Base-by-base conservation (phyloP, 192 early-diverging fungal species). In the Chytriomyces sp. region DNA sequence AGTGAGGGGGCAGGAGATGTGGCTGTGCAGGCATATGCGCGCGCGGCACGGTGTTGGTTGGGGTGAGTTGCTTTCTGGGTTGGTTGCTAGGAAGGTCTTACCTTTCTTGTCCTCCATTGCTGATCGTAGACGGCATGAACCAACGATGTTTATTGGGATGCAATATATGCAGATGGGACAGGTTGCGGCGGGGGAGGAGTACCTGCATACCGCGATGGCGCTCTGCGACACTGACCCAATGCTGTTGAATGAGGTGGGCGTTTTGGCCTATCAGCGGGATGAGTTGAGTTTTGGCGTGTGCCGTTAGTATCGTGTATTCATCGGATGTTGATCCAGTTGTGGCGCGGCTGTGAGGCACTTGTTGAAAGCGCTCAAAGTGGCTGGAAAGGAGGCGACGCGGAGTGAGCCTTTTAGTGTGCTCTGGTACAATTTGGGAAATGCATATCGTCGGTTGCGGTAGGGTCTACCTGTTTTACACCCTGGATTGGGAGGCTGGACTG, bases 101-200 rank as follows among this genome's bases (percentile, higher is more conserved):
- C 30, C 74, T 5, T 34, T 64, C 34, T 38, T 77, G 53, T 25
- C 33, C 6, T 7, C 25, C 17, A n/a, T 49, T 26, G n/a, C 7
- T n/a, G n/a, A 34, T 59, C 73, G 4, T 76, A 90, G 90, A 32
- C 84, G 87, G 10, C 92, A 94, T 75, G 44, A 90, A 14, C 89
- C 91, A 28, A 59, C 74, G 3, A 74, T 94, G 80, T 92, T 86
- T 61, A 84, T 93, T n/a, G 93, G 89, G 32, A 91, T 92, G 89
- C 86, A 92, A 62, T 87, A 94, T 59, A 70, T 90, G 40, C 72
- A 84, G 54, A 72, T 84, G 32, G 80, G 85, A 34, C 88, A 89
- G 70, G 62, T 83, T 19, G 39, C 70, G 0, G 55, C 86, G 7
- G 92, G 92, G 0, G 72, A 83, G 55, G 83, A 90, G 14, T 93